Conservation (phyloP, 208 protist species). For the Leishmania arabica region DNA sequence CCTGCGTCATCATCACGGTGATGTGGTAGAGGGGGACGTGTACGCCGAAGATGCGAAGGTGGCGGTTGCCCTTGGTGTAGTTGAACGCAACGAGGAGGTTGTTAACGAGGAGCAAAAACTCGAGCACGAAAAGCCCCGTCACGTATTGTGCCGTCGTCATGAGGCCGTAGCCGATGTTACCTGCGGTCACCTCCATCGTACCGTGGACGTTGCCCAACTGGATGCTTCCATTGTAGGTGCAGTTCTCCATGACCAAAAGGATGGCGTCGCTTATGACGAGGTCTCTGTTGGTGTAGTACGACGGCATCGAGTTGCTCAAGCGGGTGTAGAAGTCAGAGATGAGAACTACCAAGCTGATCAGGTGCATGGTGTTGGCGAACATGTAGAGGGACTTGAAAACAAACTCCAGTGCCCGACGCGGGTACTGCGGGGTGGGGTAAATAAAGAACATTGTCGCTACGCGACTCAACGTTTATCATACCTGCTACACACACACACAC, state of each 20-base stretch:
- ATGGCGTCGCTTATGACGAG: constrained; percentile 43
- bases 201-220: constrained; percentile 40
- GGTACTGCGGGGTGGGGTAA: constrained; percentile 74
- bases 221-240: constrained; percentile 57
- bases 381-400: constrained; percentile 74
- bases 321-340: constrained; percentile 74
- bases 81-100: constrained; percentile 38
- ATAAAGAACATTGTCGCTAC: constrained; percentile 72
- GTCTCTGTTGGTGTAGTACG: constrained; percentile 51
- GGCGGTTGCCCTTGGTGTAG: constrained; percentile 68
- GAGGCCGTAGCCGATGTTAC: constrained; percentile 54
- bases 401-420: constrained; percentile 56
- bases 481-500: background rate
- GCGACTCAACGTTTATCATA: background rate
- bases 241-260: constrained; percentile 52
- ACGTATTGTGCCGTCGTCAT: constrained; percentile 72
- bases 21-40: constrained; percentile 85
- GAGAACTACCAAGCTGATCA: constrained; percentile 57
- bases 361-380: constrained; percentile 42
- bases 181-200: constrained; percentile 32
- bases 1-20: constrained; percentile 48
- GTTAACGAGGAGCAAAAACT: constrained; percentile 73
- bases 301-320: constrained; percentile 53
- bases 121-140: constrained; percentile 59
- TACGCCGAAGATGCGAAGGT: constrained; percentile 73